phyloP scores from a whole-genome alignment of 2,329 filamentous ascomycete species.

The Pseudocercospora ulei region DNA sequence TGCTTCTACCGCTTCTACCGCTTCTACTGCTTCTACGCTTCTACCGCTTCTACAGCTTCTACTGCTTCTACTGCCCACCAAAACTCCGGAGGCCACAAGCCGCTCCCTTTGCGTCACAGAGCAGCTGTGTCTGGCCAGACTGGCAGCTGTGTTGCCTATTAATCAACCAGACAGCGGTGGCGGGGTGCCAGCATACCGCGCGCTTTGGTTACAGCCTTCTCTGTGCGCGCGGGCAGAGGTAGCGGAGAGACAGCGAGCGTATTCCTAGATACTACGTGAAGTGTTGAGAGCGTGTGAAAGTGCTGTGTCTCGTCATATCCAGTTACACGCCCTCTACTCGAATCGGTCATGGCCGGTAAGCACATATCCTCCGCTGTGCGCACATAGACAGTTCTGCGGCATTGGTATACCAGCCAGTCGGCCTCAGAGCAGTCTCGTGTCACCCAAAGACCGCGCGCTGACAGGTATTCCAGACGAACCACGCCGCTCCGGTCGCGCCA shows the following conservation, averaged over 20 bases:
- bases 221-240: slow-evolving; percentile 5
- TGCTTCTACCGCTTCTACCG: no score
- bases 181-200: not conserved
- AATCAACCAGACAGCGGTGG: not conserved
- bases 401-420: not conserved
- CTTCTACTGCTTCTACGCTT: no score
- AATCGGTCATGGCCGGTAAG: slow-evolving; percentile 24
- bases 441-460: slow-evolving; percentile 11
- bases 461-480: slow-evolving; percentile 56
- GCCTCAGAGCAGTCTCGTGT: slow-evolving; percentile 9
- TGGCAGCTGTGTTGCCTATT: not conserved
- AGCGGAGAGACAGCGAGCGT: slow-evolving; percentile 10
- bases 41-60: no score
- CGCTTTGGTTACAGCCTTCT: not conserved
- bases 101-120: not conserved
- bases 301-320: slow-evolving; percentile 14
- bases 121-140: slow-evolving; percentile 4
- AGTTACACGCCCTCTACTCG: slow-evolving; percentile 10
- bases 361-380: slow-evolving; percentile 10
- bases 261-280: slow-evolving; percentile 24
- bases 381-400: slow-evolving; percentile 7
- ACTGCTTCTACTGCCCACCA: not conserved
- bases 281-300: slow-evolving; percentile 22
- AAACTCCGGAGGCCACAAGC: not conserved
- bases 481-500: slow-evolving; percentile 86